Conservation (phyloP, 768 basidiomycete genomes). For the Dioszegia crocea region DNA sequence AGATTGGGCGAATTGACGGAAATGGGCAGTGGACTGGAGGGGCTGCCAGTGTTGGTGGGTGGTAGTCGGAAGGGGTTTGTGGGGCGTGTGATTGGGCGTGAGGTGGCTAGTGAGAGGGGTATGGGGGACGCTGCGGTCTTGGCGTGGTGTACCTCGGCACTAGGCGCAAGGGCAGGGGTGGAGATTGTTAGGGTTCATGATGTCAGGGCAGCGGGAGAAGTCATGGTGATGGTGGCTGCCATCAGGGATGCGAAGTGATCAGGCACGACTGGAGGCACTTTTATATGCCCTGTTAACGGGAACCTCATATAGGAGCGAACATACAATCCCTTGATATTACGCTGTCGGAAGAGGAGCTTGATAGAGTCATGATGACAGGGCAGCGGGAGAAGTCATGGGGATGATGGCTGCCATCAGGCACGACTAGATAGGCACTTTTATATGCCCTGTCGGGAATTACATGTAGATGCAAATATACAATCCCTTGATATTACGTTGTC, state of each 20-base stretch:
- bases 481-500: too few relatives aligned
- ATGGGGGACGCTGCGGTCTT: constrained; percentile 78
- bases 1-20: constrained; percentile 51
- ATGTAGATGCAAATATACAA: not conserved
- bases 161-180: constrained; percentile 55
- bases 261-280: too few relatives aligned
- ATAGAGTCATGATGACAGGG: too few relatives aligned
- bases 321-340: too few relatives aligned
- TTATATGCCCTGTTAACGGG: too few relatives aligned
- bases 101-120: constrained; percentile 59
- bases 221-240: constrained; percentile 62
- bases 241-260: constrained; percentile 47
- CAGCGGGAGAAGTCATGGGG: too few relatives aligned
- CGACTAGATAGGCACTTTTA: too few relatives aligned
- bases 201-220: constrained; percentile 67
- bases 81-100: constrained; percentile 60
- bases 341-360: too few relatives aligned
- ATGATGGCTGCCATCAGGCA: too few relatives aligned
- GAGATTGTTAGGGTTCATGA: constrained; percentile 79
- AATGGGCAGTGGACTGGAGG: constrained; percentile 46
- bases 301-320: too few relatives aligned
- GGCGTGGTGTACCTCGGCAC: constrained; percentile 61
- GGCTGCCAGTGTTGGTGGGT: constrained; percentile 65
- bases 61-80: constrained; percentile 80
- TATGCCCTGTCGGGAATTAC: not conserved